Base-by-base conservation (phyloP, 306 rosid species). In the Comarum palustre region DNA sequence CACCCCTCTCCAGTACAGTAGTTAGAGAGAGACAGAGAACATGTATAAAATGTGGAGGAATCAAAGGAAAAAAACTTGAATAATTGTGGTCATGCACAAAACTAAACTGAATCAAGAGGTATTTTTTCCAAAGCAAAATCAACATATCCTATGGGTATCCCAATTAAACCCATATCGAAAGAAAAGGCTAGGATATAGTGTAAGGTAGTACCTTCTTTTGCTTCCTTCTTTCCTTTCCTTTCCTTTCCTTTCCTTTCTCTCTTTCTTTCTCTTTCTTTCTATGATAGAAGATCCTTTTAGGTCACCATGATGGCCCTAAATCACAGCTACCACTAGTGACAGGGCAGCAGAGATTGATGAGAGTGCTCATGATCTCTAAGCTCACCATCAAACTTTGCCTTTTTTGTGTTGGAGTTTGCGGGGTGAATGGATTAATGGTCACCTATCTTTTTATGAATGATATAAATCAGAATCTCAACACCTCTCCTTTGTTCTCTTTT, bases 71-170 rank as follows among this genome's bases (percentile, higher is more conserved):
- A 64, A 48, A 54, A 39, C 65, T 61, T 36, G 16, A 66, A 58
- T 52, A 71, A 51, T 66, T 77, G 79, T 61, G 72, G 83, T 69
- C 67, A 55, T 41, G 29, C 38, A 66, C 3, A 75, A n/a, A 62
- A 75, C 32, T 54, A 29, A 16, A 47, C 24, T 76, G 83, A 78
- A 85, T 80, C 79, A 65, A 31, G 32, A 16, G 69, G 52, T 69
- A 63, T 67, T 61, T 34, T 61, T 47, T 25, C 20, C 6, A 57
- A 66, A 65, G 77, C 62, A 80, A 79, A 59, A 61, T 60, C 76
- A 78, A 87, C 83, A 87, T 87, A 82, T 84, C 85, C 88, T 69
- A 17, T 14, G 65, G 72, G 82, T 83, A 82, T 87, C 85, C 79
- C 77, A 19, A 61, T 31, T 34, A 61, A 58, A 42, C 39, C 80